Percentiles rank a stretch among this genome's conserved stretches.
These are phyloP conservation scores for Dendryphion nanum DNA, from an alignment of 2,329 filamentous ascomycete species.

Conservation along the genomic window DNA sequence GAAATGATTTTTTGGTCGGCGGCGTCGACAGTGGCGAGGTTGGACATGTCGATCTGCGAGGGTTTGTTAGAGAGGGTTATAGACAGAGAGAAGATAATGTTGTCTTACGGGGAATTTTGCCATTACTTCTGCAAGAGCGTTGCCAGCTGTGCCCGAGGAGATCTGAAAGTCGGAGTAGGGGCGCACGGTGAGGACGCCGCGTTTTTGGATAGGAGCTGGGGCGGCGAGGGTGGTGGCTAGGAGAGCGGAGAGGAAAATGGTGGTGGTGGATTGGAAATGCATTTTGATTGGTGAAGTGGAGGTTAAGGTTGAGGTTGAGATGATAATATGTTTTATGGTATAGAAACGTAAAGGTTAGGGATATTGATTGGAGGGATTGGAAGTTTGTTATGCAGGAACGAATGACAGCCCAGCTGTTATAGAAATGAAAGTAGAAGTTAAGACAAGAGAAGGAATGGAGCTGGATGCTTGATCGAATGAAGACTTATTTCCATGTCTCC, in stretches of 20 bases:
- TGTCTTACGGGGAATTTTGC: conserved; percentile 53
- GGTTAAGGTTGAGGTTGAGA: no score
- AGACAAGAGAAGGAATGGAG: no score
- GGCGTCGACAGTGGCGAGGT: conserved; percentile 48
- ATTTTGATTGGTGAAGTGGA: conserved; percentile 6
- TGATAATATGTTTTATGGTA: no score
- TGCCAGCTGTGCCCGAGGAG: conserved; percentile 50
- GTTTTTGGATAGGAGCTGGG: conserved; percentile 5
- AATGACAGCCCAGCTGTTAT: no score
- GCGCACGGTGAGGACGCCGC: conserved; percentile 9
- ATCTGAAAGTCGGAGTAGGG: conserved; percentile 43
- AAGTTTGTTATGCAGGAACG: no score
- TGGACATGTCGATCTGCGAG: conserved; percentile 39
- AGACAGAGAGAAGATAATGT: not conserved
- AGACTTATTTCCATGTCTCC: no score
- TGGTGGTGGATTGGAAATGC: conserved; percentile 16
- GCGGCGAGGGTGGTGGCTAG: conserved; percentile 10
- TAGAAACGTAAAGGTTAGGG: no score
- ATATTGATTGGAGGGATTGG: no score
- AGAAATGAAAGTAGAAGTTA: no score
- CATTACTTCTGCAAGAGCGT: conserved; percentile 52
- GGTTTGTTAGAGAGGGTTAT: not conserved
- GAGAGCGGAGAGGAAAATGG: conserved; percentile 16
- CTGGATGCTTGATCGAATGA: no score
- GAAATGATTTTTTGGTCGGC: conserved; percentile 51